A percentile compares a stretch with the other conserved stretches of the same genome.
Conservation (phyloP, 2,329 filamentous ascomycete genomes). For the Mycosphaerella sp. region DNA sequence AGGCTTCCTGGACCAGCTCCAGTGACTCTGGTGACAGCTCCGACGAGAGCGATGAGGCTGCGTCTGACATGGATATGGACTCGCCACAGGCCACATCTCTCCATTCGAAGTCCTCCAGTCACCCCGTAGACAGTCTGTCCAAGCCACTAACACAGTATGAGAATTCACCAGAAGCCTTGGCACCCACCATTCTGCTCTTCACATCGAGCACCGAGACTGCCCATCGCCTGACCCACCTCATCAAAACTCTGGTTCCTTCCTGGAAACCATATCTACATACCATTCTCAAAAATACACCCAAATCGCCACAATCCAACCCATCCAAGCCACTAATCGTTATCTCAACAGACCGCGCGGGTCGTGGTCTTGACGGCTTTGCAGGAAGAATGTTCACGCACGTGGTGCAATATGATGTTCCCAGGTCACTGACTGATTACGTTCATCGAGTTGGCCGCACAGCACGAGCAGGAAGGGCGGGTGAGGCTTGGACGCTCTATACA, state of each 20-base stretch:
- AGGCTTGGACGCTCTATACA: constrained; percentile 80
- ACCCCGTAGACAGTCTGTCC: not conserved
- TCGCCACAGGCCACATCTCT: not conserved
- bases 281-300: constrained; percentile 42
- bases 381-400: constrained; percentile 67
- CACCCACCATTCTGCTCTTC: constrained; percentile 64
- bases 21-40: constrained; percentile 6
- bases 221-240: constrained; percentile 74
- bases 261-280: constrained; percentile 27
- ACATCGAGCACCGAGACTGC: constrained; percentile 86
- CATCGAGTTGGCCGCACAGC: constrained; percentile 90
- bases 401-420: constrained; percentile 88
- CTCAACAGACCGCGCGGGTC: constrained; percentile 86
- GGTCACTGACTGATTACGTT: constrained; percentile 74
- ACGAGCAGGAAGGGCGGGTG: constrained; percentile 66
- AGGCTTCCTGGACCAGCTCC: constrained; percentile 3
- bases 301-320: constrained; percentile 56
- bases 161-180: not conserved
- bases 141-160: not conserved
- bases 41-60: constrained; percentile 13
- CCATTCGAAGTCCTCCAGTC: constrained; percentile 6
- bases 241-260: constrained; percentile 40
- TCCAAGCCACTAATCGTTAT: constrained; percentile 64
- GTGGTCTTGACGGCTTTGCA: constrained; percentile 63
- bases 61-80: constrained; percentile 5